Evolutionary conservation across 2,329 filamentous ascomycete species (phyloP), one percentile per base, ranked within the genome.

Genomic region (Cercospora janseana): DNA sequence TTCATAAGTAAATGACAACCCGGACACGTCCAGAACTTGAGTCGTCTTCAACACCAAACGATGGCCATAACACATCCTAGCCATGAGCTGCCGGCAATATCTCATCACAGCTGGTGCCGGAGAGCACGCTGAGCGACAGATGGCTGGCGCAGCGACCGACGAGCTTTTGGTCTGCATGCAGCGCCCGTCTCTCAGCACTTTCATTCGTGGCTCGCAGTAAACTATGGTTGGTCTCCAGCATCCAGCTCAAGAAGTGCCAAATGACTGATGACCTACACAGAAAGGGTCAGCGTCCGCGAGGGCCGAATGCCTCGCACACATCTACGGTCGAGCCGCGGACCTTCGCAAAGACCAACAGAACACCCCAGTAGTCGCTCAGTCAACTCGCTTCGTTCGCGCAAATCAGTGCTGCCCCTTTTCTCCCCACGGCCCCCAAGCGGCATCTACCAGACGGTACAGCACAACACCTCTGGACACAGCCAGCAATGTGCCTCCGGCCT

Each of bases 291-390:
- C 35, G 35, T 6, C 35, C 35, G 35, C 35, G 35, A 38, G 35
- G n/a, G 35, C 35, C 35, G 35, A 38, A 38, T 38, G 35, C 35
- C 35, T 38, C 35, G 35, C 35, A 38, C 35, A 38, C 35, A 38
- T 38, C 7, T 38, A 38, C 35, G 18, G 20, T 38, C 35, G 1
- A 4, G 34, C 8, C 3, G 3, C 34, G 23, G 23, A n/a, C 16
- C 34, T 20, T 20, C 21, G 12, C 35, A 4, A 38, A 21, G 20
- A 13, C 24, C 20, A 24, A 38, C 35, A 3, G 21, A 21, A 3
- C 12, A 8, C 34, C n/a, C 18, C 35, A 38, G 35, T 13, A 38
- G 35, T 38, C 35, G 12, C 35, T 38, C 20, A 38, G 35, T 21
- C 35, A 38, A 4, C 35, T 38, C 35, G 35, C 35, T 23, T 4